Evolutionary conservation across 2,329 filamentous ascomycete genomes (phyloP).

Genomic region (Neonectria neomacrospora): DNA sequence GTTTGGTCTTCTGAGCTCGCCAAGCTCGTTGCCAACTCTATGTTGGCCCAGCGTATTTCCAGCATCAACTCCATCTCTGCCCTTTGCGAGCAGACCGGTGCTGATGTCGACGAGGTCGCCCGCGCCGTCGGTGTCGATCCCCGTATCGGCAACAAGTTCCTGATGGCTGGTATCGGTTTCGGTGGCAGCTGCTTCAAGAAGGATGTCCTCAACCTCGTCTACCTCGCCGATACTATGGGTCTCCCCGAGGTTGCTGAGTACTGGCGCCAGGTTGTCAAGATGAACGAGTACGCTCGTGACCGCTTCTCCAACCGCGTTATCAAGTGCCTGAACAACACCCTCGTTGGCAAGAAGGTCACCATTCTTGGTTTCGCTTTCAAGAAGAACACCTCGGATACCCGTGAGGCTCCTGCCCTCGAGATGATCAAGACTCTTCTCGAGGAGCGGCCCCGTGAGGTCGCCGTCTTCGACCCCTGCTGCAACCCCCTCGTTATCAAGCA

Average conservation of each 20-base stretch:
- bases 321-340: conserved; percentile 73
- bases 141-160: conserved; percentile 77
- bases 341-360: conserved; percentile 76
- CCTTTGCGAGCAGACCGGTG: conserved; percentile 80
- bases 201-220: conserved; percentile 78
- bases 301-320: conserved; percentile 76
- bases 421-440: conserved; percentile 73
- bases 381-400: conserved; percentile 80
- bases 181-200: conserved; percentile 87
- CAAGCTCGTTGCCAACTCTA: conserved; percentile 82
- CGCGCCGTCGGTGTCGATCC: conserved; percentile 74
- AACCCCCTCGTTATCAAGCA: conserved; percentile 61
- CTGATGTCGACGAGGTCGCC: conserved; percentile 79
- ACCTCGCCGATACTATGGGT: conserved; percentile 76
- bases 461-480: conserved; percentile 75
- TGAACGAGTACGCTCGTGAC: conserved; percentile 80
- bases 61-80: conserved; percentile 86
- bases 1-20: conserved; percentile 82
- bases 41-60: conserved; percentile 83
- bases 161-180: conserved; percentile 81
- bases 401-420: conserved; percentile 76
- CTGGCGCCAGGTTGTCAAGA: conserved; percentile 78
- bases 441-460: conserved; percentile 71
- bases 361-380: conserved; percentile 84
- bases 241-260: conserved; percentile 79